Percentiles rank a stretch among this genome's conserved stretches.
phyloP scores from a whole-genome alignment of 2,329 filamentous ascomycete genomes.

The Sporothrix sp. region DNA sequence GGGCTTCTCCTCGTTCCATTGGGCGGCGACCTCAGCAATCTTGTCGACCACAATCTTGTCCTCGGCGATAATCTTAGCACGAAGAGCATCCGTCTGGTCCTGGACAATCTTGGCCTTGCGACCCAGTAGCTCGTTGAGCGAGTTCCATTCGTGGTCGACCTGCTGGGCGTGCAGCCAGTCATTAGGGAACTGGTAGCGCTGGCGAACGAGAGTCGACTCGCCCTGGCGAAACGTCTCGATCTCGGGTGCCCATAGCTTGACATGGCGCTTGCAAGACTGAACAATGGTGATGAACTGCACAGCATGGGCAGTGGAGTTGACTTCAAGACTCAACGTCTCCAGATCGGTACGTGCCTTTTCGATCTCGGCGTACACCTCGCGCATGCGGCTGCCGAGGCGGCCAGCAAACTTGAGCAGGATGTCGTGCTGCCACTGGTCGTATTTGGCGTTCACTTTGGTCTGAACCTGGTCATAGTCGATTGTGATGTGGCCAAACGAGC shows the following conservation, averaged over 20 bases:
- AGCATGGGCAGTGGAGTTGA: constrained; percentile 89
- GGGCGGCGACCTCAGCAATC: constrained; percentile 69
- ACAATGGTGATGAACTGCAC: constrained; percentile 98
- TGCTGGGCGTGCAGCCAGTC: constrained; percentile 97
- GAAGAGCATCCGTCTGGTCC: constrained; percentile 89
- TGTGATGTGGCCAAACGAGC: constrained; percentile 84
- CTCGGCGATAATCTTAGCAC: constrained; percentile 89
- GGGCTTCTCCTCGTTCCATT: constrained; percentile 96
- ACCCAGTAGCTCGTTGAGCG: constrained; percentile 80
- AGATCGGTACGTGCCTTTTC: constrained; percentile 83
- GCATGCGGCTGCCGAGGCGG: constrained; percentile 80
- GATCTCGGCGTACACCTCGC: constrained; percentile 85
- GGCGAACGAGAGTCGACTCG: constrained; percentile 80
- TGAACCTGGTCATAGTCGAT: constrained; percentile 99
- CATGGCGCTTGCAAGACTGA: constrained; percentile 89
- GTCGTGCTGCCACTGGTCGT: constrained; percentile 99
- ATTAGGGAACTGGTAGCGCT: constrained; percentile 84
- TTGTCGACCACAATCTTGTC: constrained; percentile 85
- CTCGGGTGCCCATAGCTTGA: constrained; percentile 88
- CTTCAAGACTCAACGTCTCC: constrained; percentile 84
- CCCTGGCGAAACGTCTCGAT: constrained; percentile 94
- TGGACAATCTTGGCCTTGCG: constrained; percentile 93
- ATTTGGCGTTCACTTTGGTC: constrained; percentile 96
- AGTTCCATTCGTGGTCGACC: constrained; percentile 91
- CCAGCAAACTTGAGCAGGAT: constrained; percentile 87